Percentiles rank a stretch among this genome's conserved stretches.
Conservation (phyloP, 2,329 filamentous ascomycete genomes). For the Emericellopsis cladophorae region DNA sequence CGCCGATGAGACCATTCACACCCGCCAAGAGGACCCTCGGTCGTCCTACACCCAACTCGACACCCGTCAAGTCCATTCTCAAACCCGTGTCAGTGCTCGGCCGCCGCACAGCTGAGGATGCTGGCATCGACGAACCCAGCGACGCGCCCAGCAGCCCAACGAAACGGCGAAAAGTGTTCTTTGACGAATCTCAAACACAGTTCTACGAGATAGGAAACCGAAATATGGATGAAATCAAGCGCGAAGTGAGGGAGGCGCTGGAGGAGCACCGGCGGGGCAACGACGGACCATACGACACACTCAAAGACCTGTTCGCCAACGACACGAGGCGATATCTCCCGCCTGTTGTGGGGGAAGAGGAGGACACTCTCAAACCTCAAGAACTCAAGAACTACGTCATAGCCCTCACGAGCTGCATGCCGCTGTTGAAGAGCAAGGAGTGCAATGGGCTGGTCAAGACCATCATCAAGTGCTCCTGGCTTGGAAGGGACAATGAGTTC, state of each 20-base stretch:
- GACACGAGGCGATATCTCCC: constrained; percentile 28
- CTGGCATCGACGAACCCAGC: constrained; percentile 24
- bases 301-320: constrained; percentile 45
- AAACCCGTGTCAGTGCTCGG: constrained; percentile 33
- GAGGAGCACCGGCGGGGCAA: constrained; percentile 44
- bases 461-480: constrained; percentile 50
- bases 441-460: constrained; percentile 46
- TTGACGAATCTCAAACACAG: constrained; percentile 44
- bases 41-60: constrained; percentile 19
- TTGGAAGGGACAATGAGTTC: constrained; percentile 52
- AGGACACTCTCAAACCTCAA: constrained; percentile 35
- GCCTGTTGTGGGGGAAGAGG: constrained; percentile 27
- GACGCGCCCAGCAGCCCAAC: constrained; percentile 27
- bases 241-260: constrained; percentile 40
- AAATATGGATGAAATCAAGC: constrained; percentile 41
- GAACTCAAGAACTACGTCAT: constrained; percentile 49
- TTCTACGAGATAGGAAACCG: constrained; percentile 41
- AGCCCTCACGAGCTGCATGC: constrained; percentile 48
- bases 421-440: constrained; percentile 43
- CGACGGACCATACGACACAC: constrained; percentile 46
- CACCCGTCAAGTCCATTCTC: constrained; percentile 40
- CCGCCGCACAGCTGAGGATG: constrained; percentile 29
- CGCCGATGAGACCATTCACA: constrained; percentile 17
- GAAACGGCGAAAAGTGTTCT: constrained; percentile 45
- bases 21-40: constrained; percentile 19